phyloP scores from a whole-genome alignment of 495 filamentous ascomycete genomes.

The Penicillium paradoxum region DNA sequence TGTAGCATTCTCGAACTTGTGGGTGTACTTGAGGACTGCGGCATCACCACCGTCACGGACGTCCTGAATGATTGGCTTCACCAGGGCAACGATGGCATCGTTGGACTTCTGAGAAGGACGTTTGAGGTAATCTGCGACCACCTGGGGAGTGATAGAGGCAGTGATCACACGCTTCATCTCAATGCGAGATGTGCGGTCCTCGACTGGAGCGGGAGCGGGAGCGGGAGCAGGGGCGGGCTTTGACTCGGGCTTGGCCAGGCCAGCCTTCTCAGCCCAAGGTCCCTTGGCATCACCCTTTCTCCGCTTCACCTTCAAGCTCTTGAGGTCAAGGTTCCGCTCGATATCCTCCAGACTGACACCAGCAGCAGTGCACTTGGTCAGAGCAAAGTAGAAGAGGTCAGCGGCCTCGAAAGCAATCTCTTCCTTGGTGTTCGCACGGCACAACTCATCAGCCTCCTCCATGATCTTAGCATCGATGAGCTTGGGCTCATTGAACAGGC shows the following conservation, averaged over 20 bases:
- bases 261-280: constrained; percentile 77
- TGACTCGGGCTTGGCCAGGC: constrained; percentile 44
- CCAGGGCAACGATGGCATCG: constrained; percentile 82
- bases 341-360: constrained; percentile 84
- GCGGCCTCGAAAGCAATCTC: constrained; percentile 92
- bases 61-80: constrained; percentile 84
- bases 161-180: constrained; percentile 76
- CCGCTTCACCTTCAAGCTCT: constrained; percentile 88
- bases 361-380: constrained; percentile 78
- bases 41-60: constrained; percentile 77
- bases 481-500: constrained; percentile 86
- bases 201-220: constrained; percentile 40
- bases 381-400: constrained; percentile 90
- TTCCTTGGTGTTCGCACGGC: constrained; percentile 71
- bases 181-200: constrained; percentile 58
- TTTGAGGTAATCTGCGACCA: constrained; percentile 66
- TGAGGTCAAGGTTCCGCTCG: constrained; percentile 86
- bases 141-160: constrained; percentile 50
- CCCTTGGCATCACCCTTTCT: constrained; percentile 91
- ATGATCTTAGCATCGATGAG: constrained; percentile 92
- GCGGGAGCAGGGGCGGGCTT: constrained; percentile 39
- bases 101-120: constrained; percentile 90
- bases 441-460: constrained; percentile 95
- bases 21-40: constrained; percentile 83
- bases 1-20: constrained; percentile 94